Conservation (phyloP, 2,329 filamentous ascomycete species). For the Penicillium sp. region DNA sequence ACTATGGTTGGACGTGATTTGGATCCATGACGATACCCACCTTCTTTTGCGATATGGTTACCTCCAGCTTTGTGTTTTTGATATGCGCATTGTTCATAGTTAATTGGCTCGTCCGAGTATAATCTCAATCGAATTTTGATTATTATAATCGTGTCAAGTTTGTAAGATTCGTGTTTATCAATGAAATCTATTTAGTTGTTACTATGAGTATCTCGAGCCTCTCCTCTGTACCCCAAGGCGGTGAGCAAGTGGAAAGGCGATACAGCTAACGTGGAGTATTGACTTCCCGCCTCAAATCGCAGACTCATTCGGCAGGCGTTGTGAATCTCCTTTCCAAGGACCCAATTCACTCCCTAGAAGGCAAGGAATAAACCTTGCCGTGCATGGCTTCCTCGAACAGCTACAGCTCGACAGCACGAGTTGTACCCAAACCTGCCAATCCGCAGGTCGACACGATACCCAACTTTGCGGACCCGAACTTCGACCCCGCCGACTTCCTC, state of each 20-base stretch:
- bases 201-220: not conserved
- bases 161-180: not conserved
- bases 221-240: not conserved
- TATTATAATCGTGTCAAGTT: not conserved
- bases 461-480: conserved; percentile 73
- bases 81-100: not conserved
- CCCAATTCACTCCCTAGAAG: not conserved
- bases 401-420: conserved; percentile 22
- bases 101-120: not conserved
- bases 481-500: conserved; percentile 82
- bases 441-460: conserved; percentile 42
- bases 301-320: not conserved
- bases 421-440: conserved; percentile 34
- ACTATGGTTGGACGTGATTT: conserved; percentile 17
- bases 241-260: not conserved
- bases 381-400: conserved; percentile 17
- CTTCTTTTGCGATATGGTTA: conserved; percentile 21
- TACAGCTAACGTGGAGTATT: not conserved
- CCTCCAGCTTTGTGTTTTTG: not conserved
- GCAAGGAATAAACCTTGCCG: not conserved
- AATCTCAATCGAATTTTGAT: not conserved
- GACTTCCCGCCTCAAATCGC: not conserved
- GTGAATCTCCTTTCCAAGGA: not conserved
- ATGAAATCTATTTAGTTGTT: not conserved
- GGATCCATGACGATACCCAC: conserved; percentile 34